Evolutionary conservation across 176 grass and related monocot species (phyloP), one percentile per base, ranked within the genome.

Genomic region (Aegilops umbellulata): DNA sequence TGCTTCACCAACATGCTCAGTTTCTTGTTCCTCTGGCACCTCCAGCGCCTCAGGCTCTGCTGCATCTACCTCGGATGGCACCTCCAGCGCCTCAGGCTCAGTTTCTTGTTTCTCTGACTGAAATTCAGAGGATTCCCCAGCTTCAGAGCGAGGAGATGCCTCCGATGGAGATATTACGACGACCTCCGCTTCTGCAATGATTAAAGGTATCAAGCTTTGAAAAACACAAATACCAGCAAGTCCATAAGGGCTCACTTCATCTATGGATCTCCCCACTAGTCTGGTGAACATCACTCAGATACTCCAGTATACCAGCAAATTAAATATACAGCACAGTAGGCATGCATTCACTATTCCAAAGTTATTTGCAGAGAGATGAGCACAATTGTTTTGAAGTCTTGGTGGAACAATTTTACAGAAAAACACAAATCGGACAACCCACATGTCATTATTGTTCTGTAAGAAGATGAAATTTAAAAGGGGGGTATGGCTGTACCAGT

Each of bases 1-100:
- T 66, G 83, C 90, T 85, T 94, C 89, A 44, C 90, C 91, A 57
- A 86, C 91, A 75, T 87, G 91, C 47, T 90, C 91, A 57, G 90
- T 84, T 13, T 72, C 90, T 71, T 87, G 77, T 62, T 95, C 93
- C 65, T 85, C 79, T 60, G 72, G 81, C 70, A 74, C 93, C 65
- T 85, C 76, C 65, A 53, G 81, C 65, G 77, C 86, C 89, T 89
- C 90, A 73, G 83, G 47, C 68, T 91, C 89, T 67, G 61, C 83
- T 44, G 51, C 78, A 49, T 90, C 89, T 74, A 57, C 77, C 81
- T 74, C 73, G 26, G 87, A 68, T 38, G 73, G 74, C 61, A 89
- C 76, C 27, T 30, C n/a, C n/a, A n/a, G n/a, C n/a, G n/a, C n/a
- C n/a, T n/a, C n/a, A n/a, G n/a, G n/a, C n/a, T n/a, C n/a, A n/a